Evolutionary conservation across 371 early-diverging fungal genomes (phyloP), one percentile per base, ranked within the genome.

Genomic region (Mucor racemosus): DNA sequence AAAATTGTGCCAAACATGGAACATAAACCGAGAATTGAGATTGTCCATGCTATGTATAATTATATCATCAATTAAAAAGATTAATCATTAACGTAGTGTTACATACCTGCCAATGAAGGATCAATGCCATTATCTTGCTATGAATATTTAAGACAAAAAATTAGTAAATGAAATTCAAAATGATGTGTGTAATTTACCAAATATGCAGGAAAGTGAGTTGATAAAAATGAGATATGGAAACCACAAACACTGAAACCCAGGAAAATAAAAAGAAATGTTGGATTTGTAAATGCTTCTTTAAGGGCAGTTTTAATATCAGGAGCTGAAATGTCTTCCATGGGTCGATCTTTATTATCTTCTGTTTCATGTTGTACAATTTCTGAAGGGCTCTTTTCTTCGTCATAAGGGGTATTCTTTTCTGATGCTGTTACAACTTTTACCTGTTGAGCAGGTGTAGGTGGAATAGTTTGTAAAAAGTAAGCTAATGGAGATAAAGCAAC

Each of bases 181-280:
- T 26, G 26, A 1, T 26, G 26, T 26, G 15, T 7, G 44, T 15
- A 41, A 58, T 19, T 42, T 72, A 76, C 72, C 38, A 78, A 34
- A 41, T 76, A 76, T 0, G 79, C 79, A 17, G 79, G 79, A 7
- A 78, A 58, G 62, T 78, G 76, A 11, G 79, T 76, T 0, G 72
- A 39, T 21, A 78, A 41, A 38, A 78, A 78, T 5, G 70, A 53
- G 15, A 78, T 58, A 63, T 78, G 79, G 40, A 71, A 78, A 3
- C 79, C 79, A 66, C 79, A 78, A 11, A 72, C 69, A 7, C 60
- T 55, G 59, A 76, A 78, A 7, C 72, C 79, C 15, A 73, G 40
- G 7, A 72, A 64, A 34, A 78, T 69, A 39, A 76, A 60, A 10
- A 68, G 54, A 38, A 74, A 78, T 13, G 70, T 71, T 6, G 73